A percentile compares a stretch with the other conserved stretches of the same genome.
phyloP scores from a whole-genome alignment of 106 monocot species.

The Allium fistulosum region DNA sequence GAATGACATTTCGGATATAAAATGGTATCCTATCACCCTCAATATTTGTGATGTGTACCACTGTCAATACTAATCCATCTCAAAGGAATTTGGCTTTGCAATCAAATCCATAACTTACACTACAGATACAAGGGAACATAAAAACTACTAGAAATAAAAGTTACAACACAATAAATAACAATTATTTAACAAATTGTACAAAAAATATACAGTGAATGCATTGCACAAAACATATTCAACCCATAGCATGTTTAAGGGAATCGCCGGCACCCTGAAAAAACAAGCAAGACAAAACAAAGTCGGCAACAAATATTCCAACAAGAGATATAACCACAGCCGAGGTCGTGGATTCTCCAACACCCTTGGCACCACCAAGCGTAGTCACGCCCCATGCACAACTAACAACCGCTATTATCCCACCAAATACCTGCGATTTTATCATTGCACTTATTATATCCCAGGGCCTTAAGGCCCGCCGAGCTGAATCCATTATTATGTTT shows the following conservation, averaged over 20 bases:
- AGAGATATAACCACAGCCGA: conserved; percentile 72
- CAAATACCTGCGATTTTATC: conserved; percentile 83
- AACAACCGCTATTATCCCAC: conserved; percentile 70
- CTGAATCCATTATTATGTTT: conserved; percentile 78
- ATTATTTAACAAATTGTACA: too few species aligned
- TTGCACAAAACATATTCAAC: conserved; percentile 16
- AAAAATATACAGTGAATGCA: too few species aligned
- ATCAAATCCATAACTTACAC: too few species aligned
- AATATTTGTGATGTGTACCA: too few species aligned
- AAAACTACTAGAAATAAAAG: too few species aligned
- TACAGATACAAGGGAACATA: too few species aligned
- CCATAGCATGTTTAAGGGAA: conserved; percentile 87
- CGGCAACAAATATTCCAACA: conserved; percentile 71
- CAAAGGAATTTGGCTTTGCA: too few species aligned
- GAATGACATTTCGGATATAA: too few species aligned
- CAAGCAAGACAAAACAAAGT: conserved; percentile 60
- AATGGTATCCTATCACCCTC: too few species aligned
- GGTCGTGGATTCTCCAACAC: conserved; percentile 71
- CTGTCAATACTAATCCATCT: too few species aligned
- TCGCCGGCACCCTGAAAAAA: conserved; percentile 96
- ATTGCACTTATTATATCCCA: conserved; percentile 78
- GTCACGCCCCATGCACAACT: conserved; percentile 93
- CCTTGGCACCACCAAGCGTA: conserved; percentile 71
- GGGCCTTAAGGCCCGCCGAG: conserved; percentile 49
- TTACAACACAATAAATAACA: too few species aligned